phyloP scores from a whole-genome alignment of 768 basidiomycete species.

The Tulasnella sp. region DNA sequence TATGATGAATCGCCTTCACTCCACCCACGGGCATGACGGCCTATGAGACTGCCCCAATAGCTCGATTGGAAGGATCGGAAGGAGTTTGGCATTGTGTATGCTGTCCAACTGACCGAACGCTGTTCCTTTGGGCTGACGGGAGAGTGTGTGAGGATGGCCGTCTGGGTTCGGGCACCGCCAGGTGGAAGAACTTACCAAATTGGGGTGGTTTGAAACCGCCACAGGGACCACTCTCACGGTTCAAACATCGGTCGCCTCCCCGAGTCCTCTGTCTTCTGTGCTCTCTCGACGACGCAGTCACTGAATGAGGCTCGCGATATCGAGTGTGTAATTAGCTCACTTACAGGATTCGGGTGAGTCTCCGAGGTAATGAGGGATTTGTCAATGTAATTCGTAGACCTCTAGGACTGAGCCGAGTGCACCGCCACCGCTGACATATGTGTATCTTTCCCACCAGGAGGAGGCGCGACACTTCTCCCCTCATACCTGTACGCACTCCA shows the following conservation, averaged over 20 bases:
- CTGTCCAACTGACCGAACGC: neutral
- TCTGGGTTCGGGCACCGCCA: neutral
- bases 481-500: neutral
- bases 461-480: neutral
- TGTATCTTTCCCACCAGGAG: neutral
- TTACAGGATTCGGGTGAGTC: neutral
- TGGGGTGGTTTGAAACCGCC: neutral
- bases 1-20: conserved; percentile 9
- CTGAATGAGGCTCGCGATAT: neutral
- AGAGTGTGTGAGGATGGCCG: neutral
- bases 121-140: conserved; percentile 3
- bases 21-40: neutral
- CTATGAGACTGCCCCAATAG: neutral
- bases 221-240: neutral
- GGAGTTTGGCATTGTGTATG: neutral
- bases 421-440: neutral
- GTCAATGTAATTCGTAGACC: neutral
- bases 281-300: neutral
- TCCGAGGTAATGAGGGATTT: neutral
- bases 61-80: neutral
- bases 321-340: neutral
- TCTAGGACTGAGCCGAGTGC: neutral
- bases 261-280: neutral
- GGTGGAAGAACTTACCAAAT: neutral
- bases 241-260: neutral